A percentile compares a stretch with the other conserved stretches of the same genome.
Conservation (phyloP, 352 stramenopile species). For the Globisporangium emineosum region DNA sequence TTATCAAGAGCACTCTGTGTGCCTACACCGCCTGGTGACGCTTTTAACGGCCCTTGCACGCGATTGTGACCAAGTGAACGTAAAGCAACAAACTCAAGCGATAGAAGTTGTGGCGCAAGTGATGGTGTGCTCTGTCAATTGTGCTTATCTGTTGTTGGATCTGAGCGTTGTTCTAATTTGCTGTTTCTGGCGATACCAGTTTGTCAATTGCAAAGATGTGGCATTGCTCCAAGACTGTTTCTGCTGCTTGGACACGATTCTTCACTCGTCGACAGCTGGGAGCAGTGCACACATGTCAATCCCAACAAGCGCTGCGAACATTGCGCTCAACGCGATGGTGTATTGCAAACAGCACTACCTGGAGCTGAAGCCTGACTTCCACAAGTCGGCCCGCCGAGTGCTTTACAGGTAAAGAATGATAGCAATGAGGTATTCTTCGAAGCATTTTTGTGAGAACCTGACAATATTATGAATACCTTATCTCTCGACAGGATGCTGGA, state of each 20-base stretch:
- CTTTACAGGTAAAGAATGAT: constrained; percentile 5
- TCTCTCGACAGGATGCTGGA: constrained; percentile 9
- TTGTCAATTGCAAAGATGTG: constrained; percentile 20
- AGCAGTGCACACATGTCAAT: neutral
- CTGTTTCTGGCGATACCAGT: constrained; percentile 8
- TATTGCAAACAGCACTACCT: constrained; percentile 15
- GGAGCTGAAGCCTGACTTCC: neutral
- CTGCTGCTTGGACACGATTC: constrained; percentile 22
- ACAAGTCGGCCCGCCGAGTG: neutral
- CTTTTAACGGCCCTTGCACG: constrained; percentile 19
- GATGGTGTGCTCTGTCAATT: constrained; percentile 18
- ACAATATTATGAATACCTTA: neutral
- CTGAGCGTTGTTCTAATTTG: neutral
- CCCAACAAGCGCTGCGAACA: constrained; percentile 18
- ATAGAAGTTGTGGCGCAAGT: constrained; percentile 24
- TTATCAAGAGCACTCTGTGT: constrained; percentile 8
- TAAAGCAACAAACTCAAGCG: constrained; percentile 13
- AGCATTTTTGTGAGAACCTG: neutral
- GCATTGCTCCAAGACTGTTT: constrained; percentile 21
- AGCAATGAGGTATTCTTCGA: neutral
- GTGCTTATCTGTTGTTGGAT: neutral
- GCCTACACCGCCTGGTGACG: constrained; percentile 19
- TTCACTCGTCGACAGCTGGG: constrained; percentile 12
- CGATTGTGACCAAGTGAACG: constrained; percentile 11
- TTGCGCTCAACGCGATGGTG: constrained; percentile 27